Percentiles rank a stretch among this genome's conserved stretches.
Evolutionary conservation across 2,329 filamentous ascomycete species (phyloP).

Genomic region (Thielaviopsis euricoi): DNA sequence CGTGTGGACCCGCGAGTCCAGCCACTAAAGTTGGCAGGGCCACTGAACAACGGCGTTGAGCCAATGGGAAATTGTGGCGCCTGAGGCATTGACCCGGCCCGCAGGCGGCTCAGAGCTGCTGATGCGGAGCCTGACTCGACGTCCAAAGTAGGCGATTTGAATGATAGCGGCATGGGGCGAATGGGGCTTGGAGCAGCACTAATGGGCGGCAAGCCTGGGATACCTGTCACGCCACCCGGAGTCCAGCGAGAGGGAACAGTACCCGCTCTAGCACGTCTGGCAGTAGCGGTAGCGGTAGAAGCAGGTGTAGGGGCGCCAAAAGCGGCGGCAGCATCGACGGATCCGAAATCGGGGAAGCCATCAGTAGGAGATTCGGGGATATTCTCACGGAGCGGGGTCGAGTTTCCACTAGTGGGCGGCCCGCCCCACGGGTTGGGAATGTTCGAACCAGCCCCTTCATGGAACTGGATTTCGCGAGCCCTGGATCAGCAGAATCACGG

Average conservation of each 20-base stretch:
- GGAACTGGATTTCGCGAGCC: conserved; percentile 89
- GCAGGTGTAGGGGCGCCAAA: conserved; percentile 34
- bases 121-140: conserved; percentile 38
- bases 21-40: conserved; percentile 75
- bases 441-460: conserved; percentile 65
- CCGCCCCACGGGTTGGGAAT: conserved; percentile 74
- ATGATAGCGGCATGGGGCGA: conserved; percentile 33
- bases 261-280: conserved; percentile 72
- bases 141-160: conserved; percentile 50
- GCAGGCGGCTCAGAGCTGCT: conserved; percentile 58
- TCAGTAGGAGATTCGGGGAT: conserved; percentile 95
- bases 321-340: conserved; percentile 44
- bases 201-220: conserved; percentile 20
- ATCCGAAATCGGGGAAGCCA: conserved; percentile 71
- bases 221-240: conserved; percentile 47
- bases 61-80: conserved; percentile 46
- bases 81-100: conserved; percentile 89
- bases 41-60: conserved; percentile 50
- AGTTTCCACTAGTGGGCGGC: conserved; percentile 89
- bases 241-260: conserved; percentile 94
- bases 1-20: conserved; percentile 52
- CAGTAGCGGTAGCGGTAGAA: conserved; percentile 20
- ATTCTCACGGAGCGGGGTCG: conserved; percentile 87
- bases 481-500: conserved; percentile 27
- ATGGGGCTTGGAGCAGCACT: conserved; percentile 4